phyloP scores from a whole-genome alignment of 495 filamentous ascomycete genomes.

The Venustampulla echinocandica region DNA sequence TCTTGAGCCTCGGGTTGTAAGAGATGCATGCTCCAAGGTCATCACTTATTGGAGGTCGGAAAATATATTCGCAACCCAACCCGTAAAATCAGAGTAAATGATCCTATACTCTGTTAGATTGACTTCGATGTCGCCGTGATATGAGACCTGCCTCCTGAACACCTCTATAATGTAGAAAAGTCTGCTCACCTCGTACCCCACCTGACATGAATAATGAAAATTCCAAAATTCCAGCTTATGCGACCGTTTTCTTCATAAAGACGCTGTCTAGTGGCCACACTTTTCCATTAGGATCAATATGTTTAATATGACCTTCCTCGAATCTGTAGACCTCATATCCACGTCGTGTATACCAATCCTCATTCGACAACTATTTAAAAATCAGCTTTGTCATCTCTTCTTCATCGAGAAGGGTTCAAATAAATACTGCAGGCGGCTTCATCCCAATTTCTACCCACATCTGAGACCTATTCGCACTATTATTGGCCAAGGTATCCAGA shows the following conservation, averaged over 20 bases:
- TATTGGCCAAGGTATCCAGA: constrained; percentile 28
- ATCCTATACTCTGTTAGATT: no score
- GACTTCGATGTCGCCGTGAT: no score
- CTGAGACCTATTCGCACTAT: constrained; percentile 17
- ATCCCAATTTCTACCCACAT: constrained; percentile 13
- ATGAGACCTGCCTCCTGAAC: no score
- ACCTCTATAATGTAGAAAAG: no score
- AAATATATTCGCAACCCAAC: no score
- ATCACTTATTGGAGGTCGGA: no score
- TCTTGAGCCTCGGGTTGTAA: no score
- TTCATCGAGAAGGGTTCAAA: not conserved
- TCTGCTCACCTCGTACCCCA: no score
- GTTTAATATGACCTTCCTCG: not conserved
- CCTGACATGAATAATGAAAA: no score
- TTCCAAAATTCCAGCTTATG: not conserved
- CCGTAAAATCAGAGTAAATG: no score
- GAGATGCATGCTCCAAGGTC: no score
- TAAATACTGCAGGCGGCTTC: constrained; percentile 22
- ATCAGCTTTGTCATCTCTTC: not conserved
- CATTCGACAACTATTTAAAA: constrained; percentile 23
- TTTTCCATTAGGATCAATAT: constrained; percentile 4
- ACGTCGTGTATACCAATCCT: constrained; percentile 52
- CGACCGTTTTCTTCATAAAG: constrained; percentile 12
- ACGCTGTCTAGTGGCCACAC: constrained; percentile 7
- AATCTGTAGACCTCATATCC: constrained; percentile 39